Conservation (phyloP, 176 grass and related monocot species). For the Tillandsia leiboldiana region DNA sequence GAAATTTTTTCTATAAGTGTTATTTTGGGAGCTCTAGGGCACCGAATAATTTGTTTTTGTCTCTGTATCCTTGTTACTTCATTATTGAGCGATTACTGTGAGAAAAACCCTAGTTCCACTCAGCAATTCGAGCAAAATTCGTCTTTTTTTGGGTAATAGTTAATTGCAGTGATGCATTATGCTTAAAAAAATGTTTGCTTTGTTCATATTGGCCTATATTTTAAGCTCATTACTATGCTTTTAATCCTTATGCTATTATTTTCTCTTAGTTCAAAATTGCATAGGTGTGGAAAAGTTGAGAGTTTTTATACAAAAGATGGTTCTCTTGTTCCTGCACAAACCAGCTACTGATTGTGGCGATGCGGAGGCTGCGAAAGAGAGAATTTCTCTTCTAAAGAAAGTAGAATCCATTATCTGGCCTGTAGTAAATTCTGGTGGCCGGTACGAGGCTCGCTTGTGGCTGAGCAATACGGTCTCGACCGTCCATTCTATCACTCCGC, state of each 20-base stretch:
- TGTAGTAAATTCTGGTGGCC: slow-evolving; percentile 35
- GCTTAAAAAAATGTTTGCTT: no score
- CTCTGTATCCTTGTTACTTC: no score
- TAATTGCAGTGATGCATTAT: no score
- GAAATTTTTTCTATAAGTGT: no score
- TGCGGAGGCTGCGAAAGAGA: slow-evolving; percentile 28
- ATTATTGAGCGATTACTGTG: no score
- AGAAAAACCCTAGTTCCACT: no score
- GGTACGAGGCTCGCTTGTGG: slow-evolving; percentile 67
- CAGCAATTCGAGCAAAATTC: no score
- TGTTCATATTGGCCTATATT: no score
- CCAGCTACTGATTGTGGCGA: slow-evolving; percentile 19
- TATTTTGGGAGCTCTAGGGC: no score
- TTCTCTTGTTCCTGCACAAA: slow-evolving; percentile 43
- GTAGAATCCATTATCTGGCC: slow-evolving; percentile 52
- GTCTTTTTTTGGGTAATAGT: no score
- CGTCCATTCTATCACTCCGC: slow-evolving; percentile 37
- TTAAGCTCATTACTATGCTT: neutral
- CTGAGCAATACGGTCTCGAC: slow-evolving; percentile 56
- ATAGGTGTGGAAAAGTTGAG: neutral
- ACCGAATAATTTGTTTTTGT: no score
- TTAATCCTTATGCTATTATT: neutral
- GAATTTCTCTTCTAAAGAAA: slow-evolving; percentile 34
- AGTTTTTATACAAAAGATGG: slow-evolving; percentile 27
- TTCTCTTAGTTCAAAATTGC: neutral